Evolutionary conservation across 73 alveolate species (phyloP).

Genomic region (Paramecium pentaurelia): DNA sequence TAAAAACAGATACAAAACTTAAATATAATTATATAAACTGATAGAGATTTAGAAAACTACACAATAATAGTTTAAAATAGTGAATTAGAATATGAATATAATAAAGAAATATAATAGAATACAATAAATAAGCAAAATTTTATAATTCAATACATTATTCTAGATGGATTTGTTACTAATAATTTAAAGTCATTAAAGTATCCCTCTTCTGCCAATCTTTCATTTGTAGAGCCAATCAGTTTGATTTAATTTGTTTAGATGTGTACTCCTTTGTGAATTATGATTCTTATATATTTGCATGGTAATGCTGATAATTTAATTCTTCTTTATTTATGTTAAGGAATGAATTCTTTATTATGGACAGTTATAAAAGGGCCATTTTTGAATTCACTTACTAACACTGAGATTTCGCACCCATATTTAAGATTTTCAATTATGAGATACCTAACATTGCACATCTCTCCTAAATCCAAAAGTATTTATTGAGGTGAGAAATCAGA

Average conservation of each 20-base stretch:
- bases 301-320: slow-evolving; percentile 17
- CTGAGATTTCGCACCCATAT: slow-evolving; percentile 48
- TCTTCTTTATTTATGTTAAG: not conserved
- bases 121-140: not conserved
- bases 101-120: not conserved
- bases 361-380: slow-evolving; percentile 43
- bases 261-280: slow-evolving; percentile 38
- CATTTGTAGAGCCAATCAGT: slow-evolving; percentile 9
- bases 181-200: slow-evolving; percentile 9
- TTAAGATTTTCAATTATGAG: slow-evolving; percentile 12
- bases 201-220: slow-evolving; percentile 23
- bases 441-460: slow-evolving; percentile 29
- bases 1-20: too few relatives aligned
- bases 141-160: slow-evolving; percentile 20
- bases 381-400: slow-evolving; percentile 9
- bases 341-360: not conserved
- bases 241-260: not conserved
- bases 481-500: not conserved
- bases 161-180: slow-evolving; percentile 20
- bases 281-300: slow-evolving; percentile 21
- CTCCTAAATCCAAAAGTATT: slow-evolving; percentile 27
- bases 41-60: too few relatives aligned
- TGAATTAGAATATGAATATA: not conserved
- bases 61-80: too few relatives aligned
- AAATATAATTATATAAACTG: too few relatives aligned